A percentile compares a stretch with the other conserved stretches of the same genome.
Conservation (phyloP, 2,329 filamentous ascomycete species). For the Lasiodiplodia theobromae region DNA sequence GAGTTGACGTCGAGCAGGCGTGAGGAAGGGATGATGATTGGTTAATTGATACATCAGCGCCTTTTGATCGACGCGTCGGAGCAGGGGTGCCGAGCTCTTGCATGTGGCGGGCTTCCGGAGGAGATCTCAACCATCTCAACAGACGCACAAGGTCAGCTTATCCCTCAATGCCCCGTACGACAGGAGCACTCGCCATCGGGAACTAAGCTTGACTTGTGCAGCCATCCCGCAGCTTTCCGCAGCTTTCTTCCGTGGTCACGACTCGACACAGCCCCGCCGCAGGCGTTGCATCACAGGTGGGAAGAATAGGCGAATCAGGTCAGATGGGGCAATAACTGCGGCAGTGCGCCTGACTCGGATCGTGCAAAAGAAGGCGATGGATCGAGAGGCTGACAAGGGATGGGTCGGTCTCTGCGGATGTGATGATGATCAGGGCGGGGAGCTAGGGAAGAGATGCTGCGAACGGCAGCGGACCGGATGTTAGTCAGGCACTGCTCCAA, state of each 20-base stretch:
- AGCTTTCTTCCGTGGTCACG: background rate
- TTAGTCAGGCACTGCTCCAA: slow-evolving; percentile 11
- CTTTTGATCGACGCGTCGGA: too few species aligned
- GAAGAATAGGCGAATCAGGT: background rate
- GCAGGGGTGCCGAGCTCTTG: too few species aligned
- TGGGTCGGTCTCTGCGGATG: too few species aligned
- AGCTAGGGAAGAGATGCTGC: background rate
- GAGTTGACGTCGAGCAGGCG: too few species aligned
- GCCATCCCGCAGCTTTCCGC: background rate
- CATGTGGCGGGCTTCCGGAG: too few species aligned
- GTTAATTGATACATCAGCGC: too few species aligned
- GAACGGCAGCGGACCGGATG: background rate
- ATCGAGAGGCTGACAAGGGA: slow-evolving; percentile 1
- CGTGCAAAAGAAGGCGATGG: background rate
- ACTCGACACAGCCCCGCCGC: background rate
- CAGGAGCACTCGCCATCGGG: too few species aligned
- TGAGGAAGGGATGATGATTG: too few species aligned
- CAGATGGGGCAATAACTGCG: background rate
- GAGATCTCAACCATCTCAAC: too few species aligned
- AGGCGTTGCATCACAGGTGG: background rate
- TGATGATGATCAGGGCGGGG: slow-evolving; percentile 15
- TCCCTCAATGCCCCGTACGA: too few species aligned
- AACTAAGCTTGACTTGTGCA: background rate
- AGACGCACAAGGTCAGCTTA: too few species aligned
- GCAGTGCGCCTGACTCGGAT: background rate